Evolutionary conservation across 106 monocot species (phyloP), one percentile per base, ranked within the genome.

Genomic region (Allium fistulosum): DNA sequence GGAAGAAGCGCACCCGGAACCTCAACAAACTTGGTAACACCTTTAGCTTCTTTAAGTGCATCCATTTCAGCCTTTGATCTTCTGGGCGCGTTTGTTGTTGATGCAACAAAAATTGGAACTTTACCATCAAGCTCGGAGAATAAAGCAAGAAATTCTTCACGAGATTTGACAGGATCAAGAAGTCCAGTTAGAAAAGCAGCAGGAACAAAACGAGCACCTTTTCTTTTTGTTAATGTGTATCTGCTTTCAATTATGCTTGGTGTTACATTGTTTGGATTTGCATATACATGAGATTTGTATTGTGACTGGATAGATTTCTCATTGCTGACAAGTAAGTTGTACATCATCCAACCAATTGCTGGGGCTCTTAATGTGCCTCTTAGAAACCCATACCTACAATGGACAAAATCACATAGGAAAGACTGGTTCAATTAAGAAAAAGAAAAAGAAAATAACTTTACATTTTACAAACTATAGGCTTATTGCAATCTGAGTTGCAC

Each of bases 11-110:
- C 96, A 2, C 96, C 96, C 13, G 88, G 80, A 13, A 96, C 88
- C 71, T 91, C 91, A 67, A 88, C 92, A 82, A 92, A 92, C 69
- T 82, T 92, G 18, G 62, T 86, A 12, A 96, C 96, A 18, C 96
- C 96, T 73, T 80, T 86, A 50, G 84, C 88, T 46, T 80, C 92
- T 68, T 51, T 80, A 8, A 96, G 75, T 46, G 96, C 88, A 67
- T 88, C 96, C 84, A 96, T 96, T 73, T 96, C 96, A 12, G 96
- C 96, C 62, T 96, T 96, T 3, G 96, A 96, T 51, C 96, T 82
- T 73, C 84, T 96, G 0, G 96, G 96, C 8, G 92, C 74, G 15
- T 68, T 78, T 13, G 66, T 49, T 15, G 86, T 74, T 4, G 84
- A 86, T 11, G 86, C 80, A 53, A 87, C 92, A 46, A 92, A 56